Conservation (phyloP, 805 yeast species). For the Candida hungchunana region DNA sequence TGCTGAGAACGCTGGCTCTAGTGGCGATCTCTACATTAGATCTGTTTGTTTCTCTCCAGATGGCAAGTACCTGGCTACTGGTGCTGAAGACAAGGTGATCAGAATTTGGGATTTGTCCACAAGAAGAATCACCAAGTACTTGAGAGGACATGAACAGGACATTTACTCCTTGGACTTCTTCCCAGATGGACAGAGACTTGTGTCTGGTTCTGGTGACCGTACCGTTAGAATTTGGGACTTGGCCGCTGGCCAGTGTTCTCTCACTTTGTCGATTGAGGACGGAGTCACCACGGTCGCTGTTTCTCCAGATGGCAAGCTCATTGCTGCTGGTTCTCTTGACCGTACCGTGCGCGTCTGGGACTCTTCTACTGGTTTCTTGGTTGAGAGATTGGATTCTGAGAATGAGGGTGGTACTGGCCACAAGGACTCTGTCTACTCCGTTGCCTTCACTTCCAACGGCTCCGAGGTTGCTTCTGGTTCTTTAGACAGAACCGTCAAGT, state of each 20-base stretch:
- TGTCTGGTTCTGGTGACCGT: slow-evolving; percentile 94
- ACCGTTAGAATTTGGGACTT: slow-evolving; percentile 97
- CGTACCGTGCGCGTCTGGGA: slow-evolving; percentile 97
- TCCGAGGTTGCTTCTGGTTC: slow-evolving; percentile 92
- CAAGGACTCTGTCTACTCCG: slow-evolving; percentile 92
- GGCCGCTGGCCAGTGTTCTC: slow-evolving; percentile 80
- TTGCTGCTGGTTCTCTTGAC: slow-evolving; percentile 96
- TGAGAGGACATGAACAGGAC: slow-evolving; percentile 96
- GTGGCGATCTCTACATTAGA: slow-evolving; percentile 85
- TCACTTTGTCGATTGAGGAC: slow-evolving; percentile 88
- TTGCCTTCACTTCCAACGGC: slow-evolving; percentile 88
- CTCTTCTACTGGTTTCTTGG: slow-evolving; percentile 83
- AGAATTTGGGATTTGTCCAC: slow-evolving; percentile 94
- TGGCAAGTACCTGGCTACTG: slow-evolving; percentile 89
- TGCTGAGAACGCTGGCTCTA: slow-evolving; percentile 35
- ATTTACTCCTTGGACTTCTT: slow-evolving; percentile 92
- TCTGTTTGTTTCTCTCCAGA: slow-evolving; percentile 97
- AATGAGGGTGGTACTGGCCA: slow-evolving; percentile 89
- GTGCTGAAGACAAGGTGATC: slow-evolving; percentile 85
- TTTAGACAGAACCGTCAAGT: slow-evolving; percentile 89
- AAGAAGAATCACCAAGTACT: slow-evolving; percentile 76
- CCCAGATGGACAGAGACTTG: slow-evolving; percentile 90
- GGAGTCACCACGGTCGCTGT: slow-evolving; percentile 98
- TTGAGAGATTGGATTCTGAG: slow-evolving; percentile 88
- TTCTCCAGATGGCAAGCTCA: slow-evolving; percentile 88